These are phyloP conservation scores for Globisporangium acanthophoron DNA, from an alignment of 352 stramenopile genomes.

Conservation along the genomic window DNA sequence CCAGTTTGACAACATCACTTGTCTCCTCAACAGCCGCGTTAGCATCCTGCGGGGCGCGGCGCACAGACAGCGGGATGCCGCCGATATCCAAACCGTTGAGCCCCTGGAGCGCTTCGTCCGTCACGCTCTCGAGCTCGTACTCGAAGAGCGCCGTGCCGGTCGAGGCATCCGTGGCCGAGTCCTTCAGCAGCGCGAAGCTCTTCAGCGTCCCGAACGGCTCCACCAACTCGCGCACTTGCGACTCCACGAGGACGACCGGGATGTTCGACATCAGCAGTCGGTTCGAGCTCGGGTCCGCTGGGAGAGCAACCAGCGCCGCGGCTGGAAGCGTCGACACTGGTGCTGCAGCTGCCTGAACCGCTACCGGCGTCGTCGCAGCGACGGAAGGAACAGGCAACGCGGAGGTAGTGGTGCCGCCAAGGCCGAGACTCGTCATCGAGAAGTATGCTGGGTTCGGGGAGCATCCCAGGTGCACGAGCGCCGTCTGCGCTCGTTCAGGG, in stretches of 20 bases:
- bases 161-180: constrained; percentile 36
- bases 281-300: constrained; percentile 22
- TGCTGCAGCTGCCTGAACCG: no score
- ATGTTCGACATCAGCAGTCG: constrained; percentile 82
- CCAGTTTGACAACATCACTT: constrained; percentile 70
- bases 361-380: no score
- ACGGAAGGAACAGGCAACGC: no score
- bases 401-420: no score
- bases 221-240: constrained; percentile 81
- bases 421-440: not conserved
- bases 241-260: constrained; percentile 60
- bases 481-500: constrained; percentile 66
- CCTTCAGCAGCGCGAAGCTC: constrained; percentile 61
- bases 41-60: constrained; percentile 34
- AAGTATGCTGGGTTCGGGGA: constrained; percentile 81
- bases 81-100: constrained; percentile 78
- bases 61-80: constrained; percentile 56
- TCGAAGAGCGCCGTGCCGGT: constrained; percentile 77
- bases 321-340: not conserved
- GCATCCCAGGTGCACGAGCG: constrained; percentile 75
- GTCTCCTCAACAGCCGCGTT: constrained; percentile 25
- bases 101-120: constrained; percentile 55
- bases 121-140: constrained; percentile 57
- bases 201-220: constrained; percentile 76
- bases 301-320: constrained; percentile 5